Percentiles rank a stretch among this genome's conserved stretches.
phyloP scores from a whole-genome alignment of 805 yeast genomes.

The Sporopachydermia lactativora region DNA sequence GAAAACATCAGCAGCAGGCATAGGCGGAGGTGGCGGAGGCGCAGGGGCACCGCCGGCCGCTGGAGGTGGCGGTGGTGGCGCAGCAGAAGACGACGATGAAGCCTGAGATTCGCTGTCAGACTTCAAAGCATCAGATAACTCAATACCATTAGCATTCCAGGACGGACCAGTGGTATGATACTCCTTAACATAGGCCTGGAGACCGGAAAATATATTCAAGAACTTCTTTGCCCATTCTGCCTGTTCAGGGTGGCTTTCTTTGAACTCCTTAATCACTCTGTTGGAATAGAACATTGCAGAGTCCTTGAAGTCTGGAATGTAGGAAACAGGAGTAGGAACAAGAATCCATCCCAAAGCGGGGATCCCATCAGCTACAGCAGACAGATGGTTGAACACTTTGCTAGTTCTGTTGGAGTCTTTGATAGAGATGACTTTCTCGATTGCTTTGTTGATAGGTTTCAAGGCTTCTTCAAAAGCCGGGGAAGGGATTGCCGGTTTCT shows the following conservation, averaged over 20 bases:
- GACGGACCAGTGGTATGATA: slow-evolving; percentile 73
- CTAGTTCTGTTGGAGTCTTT: slow-evolving; percentile 69
- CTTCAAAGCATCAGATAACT: slow-evolving; percentile 36
- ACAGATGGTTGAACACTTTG: slow-evolving; percentile 53
- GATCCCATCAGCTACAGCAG: slow-evolving; percentile 77
- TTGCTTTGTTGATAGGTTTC: slow-evolving; percentile 50
- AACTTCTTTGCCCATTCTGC: slow-evolving; percentile 72
- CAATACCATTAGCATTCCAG: slow-evolving; percentile 54
- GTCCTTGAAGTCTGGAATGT: slow-evolving; percentile 74
- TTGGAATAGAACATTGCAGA: slow-evolving; percentile 92
- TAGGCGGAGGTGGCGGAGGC: slow-evolving; percentile 89
- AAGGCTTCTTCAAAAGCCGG: slow-evolving; percentile 41
- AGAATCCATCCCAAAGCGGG: slow-evolving; percentile 90
- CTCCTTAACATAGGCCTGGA: slow-evolving; percentile 62
- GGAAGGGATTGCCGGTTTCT: slow-evolving; percentile 48
- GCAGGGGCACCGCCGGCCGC: slow-evolving; percentile 34
- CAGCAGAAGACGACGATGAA: slow-evolving; percentile 18
- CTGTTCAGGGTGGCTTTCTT: slow-evolving; percentile 52
- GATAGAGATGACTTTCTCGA: slow-evolving; percentile 41
- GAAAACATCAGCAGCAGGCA: slow-evolving; percentile 67
- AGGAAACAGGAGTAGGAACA: slow-evolving; percentile 51
- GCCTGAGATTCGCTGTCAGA: slow-evolving; percentile 7
- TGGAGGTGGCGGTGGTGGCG: slow-evolving; percentile 23
- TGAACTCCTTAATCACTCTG: slow-evolving; percentile 74
- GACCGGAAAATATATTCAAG: slow-evolving; percentile 47